A percentile compares a stretch with the other conserved stretches of the same genome.
Evolutionary conservation across 1,284 basidiomycete species (phyloP).

Genomic region (Kwoniella shivajii): DNA sequence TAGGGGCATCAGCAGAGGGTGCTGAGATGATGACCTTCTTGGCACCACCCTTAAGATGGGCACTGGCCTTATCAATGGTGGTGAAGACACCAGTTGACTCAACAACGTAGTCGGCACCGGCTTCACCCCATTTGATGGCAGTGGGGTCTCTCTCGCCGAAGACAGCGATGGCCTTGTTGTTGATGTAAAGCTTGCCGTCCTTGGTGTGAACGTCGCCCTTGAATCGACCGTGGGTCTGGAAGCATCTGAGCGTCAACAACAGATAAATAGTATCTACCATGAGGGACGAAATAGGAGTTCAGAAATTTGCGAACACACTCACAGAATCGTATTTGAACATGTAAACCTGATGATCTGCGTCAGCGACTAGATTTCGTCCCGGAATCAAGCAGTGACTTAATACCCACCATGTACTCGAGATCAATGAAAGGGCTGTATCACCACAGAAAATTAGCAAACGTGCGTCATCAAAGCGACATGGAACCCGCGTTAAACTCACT

Average conservation of each 20-base stretch:
- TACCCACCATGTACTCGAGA: constrained; percentile 83
- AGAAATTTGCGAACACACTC: constrained; percentile 21
- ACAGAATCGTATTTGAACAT: constrained; percentile 98
- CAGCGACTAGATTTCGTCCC: no score
- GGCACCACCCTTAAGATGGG: constrained; percentile 97
- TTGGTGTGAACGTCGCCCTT: constrained; percentile 80
- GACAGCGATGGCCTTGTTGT: constrained; percentile 78
- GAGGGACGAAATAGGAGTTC: not conserved
- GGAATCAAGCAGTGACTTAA: not conserved
- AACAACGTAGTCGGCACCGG: constrained; percentile 90
- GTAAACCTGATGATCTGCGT: no score
- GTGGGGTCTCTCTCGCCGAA: constrained; percentile 86
- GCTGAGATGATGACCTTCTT: constrained; percentile 99
- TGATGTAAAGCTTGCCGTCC: constrained; percentile 87
- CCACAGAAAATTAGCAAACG: not conserved
- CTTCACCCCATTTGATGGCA: constrained; percentile 78
- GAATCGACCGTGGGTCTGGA: constrained; percentile 86
- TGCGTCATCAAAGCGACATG: constrained; percentile 1
- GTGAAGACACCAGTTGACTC: constrained; percentile 99
- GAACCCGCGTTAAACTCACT: constrained; percentile 89
- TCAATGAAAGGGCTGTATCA: constrained; percentile 87
- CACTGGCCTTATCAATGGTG: constrained; percentile 81
- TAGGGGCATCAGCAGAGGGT: constrained; percentile 96
- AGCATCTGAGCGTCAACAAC: not conserved
- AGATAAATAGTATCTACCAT: not conserved